A percentile compares a stretch with the other conserved stretches of the same genome.
Evolutionary conservation across 73 alveolate species (phyloP).

Genomic region (Paramecium pentaurelia): DNA sequence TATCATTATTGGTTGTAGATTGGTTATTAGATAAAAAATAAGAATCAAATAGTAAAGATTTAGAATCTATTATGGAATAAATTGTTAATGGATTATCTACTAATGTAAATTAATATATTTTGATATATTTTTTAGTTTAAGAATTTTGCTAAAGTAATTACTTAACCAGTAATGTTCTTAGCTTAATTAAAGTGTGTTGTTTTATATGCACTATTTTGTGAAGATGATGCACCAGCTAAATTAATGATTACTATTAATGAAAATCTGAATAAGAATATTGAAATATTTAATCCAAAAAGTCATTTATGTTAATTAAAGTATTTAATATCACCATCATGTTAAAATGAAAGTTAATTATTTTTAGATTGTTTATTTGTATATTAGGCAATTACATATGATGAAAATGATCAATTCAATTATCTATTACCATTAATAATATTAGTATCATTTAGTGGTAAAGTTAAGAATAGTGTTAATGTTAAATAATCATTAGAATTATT

Average conservation of each 20-base stretch:
- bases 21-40: background rate
- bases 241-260: background rate
- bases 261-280: background rate
- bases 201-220: background rate
- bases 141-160: conserved; percentile 30
- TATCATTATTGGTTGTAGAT: background rate
- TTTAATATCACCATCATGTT: background rate
- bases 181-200: conserved; percentile 1
- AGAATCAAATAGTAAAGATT: background rate
- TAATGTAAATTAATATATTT: background rate
- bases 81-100: background rate
- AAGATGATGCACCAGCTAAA: conserved; percentile 45
- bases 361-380: background rate
- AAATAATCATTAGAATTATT: background rate
- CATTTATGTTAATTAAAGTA: conserved; percentile 12
- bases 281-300: background rate
- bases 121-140: background rate
- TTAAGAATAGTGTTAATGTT: background rate
- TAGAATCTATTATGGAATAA: background rate
- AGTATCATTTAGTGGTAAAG: background rate
- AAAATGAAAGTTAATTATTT: background rate
- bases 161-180: conserved; percentile 18
- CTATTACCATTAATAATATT: background rate
- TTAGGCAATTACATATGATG: background rate
- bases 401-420: background rate